Conservation (phyloP, 805 yeast genomes). For the Danielia oregonensis region DNA sequence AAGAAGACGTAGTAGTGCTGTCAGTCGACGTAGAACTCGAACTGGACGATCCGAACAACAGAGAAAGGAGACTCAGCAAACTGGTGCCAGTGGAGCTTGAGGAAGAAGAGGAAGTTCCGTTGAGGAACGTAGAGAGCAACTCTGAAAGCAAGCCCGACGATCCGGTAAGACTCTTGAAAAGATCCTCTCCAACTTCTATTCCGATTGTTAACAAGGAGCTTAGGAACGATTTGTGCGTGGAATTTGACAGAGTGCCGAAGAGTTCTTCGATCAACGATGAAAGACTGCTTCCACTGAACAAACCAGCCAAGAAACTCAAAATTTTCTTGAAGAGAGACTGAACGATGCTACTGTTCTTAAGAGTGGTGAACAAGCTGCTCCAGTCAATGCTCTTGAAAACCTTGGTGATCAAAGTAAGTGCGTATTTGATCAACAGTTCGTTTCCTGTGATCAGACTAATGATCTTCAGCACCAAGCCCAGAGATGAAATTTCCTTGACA, state of each 20-base stretch:
- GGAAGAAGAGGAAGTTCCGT: constrained; percentile 3
- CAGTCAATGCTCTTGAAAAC: constrained; percentile 22
- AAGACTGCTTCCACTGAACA: constrained; percentile 10
- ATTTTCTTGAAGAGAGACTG: constrained; percentile 12
- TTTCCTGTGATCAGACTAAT: constrained; percentile 23
- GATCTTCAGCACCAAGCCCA: constrained; percentile 21
- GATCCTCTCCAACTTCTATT: constrained; percentile 12
- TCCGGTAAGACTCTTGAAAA: constrained; percentile 11
- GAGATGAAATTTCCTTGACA: constrained; percentile 19
- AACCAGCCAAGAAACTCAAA: constrained; percentile 13
- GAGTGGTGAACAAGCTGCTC: constrained; percentile 16
- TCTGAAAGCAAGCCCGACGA: constrained; percentile 12
- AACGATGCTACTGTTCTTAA: constrained; percentile 26
- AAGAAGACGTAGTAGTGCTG: constrained; percentile 1
- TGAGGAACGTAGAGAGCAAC: constrained; percentile 8
- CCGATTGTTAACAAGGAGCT: constrained; percentile 10
- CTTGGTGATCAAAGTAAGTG: constrained; percentile 17
- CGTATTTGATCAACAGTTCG: constrained; percentile 17
- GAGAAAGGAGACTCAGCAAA: constrained; percentile 6
- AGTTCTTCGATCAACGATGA: constrained; percentile 10
- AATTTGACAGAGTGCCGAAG: constrained; percentile 12
- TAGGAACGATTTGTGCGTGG: constrained; percentile 13
- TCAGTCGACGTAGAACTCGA: not conserved
- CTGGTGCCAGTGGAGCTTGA: constrained; percentile 8
- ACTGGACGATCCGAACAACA: constrained; percentile 4